Evolutionary conservation across 164 flowering plant species (phyloP).

Genomic region (Kingdonia uniflora): DNA sequence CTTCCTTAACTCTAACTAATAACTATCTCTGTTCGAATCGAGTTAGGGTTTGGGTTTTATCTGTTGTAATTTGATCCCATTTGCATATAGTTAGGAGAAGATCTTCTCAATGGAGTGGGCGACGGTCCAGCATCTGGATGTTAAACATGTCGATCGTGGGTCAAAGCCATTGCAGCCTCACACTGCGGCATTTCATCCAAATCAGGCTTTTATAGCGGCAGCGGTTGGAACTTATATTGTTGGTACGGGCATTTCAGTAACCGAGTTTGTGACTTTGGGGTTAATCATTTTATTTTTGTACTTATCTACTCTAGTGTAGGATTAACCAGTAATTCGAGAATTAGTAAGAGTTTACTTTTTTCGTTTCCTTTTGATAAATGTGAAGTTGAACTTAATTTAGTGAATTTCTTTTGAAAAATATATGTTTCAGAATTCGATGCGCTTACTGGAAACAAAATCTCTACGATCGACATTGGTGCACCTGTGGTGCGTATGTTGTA

Average conservation of each 20-base stretch:
- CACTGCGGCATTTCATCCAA: slow-evolving; percentile 90
- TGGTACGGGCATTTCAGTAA: slow-evolving; percentile 27
- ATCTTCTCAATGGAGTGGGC: slow-evolving; percentile 99
- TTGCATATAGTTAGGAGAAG: too few relatives aligned
- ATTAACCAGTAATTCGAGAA: neutral
- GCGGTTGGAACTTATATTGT: slow-evolving; percentile 67
- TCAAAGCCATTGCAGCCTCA: slow-evolving; percentile 80
- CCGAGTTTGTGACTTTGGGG: neutral
- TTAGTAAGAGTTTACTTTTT: neutral
- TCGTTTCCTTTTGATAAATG: neutral
- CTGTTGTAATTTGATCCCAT: too few relatives aligned
- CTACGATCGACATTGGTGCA: slow-evolving; percentile 77
- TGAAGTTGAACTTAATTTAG: neutral
- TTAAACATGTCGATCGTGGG: slow-evolving; percentile 73
- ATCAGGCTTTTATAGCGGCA: slow-evolving; percentile 69
- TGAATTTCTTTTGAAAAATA: neutral
- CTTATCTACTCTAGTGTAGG: neutral
- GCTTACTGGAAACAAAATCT: slow-evolving; percentile 83
- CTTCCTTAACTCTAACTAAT: too few relatives aligned
- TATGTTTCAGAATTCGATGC: slow-evolving; percentile 80
- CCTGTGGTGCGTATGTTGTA: slow-evolving; percentile 91
- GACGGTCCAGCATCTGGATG: slow-evolving; percentile 94
- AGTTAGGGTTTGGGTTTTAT: too few relatives aligned
- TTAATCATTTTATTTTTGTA: neutral
- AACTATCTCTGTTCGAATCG: too few relatives aligned